Percentiles rank a stretch among this genome's conserved stretches.
Evolutionary conservation across 768 basidiomycete genomes (phyloP).

Genomic region (Pisolithus albus): DNA sequence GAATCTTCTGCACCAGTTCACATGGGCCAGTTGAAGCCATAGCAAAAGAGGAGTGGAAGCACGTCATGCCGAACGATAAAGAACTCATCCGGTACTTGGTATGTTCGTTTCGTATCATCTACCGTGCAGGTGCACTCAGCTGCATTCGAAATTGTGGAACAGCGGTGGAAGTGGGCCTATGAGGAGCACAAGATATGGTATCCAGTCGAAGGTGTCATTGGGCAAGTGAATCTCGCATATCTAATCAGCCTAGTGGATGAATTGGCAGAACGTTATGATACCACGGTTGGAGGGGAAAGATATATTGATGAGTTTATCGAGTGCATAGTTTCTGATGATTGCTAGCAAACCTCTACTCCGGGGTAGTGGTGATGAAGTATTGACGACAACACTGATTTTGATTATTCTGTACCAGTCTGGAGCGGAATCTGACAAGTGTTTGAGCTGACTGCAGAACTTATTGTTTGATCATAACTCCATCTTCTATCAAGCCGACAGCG

Average conservation of each 20-base stretch:
- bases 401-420: too few relatives aligned
- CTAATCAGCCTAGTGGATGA: constrained; percentile 35
- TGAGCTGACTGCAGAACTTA: too few relatives aligned
- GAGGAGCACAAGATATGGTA: constrained; percentile 47
- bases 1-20: constrained; percentile 49
- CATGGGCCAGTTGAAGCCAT: neutral
- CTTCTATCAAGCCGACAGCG: too few relatives aligned
- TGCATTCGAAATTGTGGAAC: neutral
- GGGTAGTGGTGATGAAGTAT: too few relatives aligned
- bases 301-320: constrained; percentile 20
- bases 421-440: too few relatives aligned
- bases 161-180: constrained; percentile 74
- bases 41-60: constrained; percentile 46
- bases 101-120: constrained; percentile 17
- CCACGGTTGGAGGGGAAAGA: constrained; percentile 17
- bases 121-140: neutral
- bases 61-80: constrained; percentile 60
- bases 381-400: too few relatives aligned
- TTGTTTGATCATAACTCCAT: too few relatives aligned
- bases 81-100: constrained; percentile 64
- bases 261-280: constrained; percentile 26
- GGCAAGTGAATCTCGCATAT: constrained; percentile 32
- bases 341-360: too few relatives aligned
- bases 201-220: constrained; percentile 36
- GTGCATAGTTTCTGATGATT: too few relatives aligned